Evolutionary conservation across 257 asterid genomes (phyloP).

Genomic region (Nicotiana paniculata): DNA sequence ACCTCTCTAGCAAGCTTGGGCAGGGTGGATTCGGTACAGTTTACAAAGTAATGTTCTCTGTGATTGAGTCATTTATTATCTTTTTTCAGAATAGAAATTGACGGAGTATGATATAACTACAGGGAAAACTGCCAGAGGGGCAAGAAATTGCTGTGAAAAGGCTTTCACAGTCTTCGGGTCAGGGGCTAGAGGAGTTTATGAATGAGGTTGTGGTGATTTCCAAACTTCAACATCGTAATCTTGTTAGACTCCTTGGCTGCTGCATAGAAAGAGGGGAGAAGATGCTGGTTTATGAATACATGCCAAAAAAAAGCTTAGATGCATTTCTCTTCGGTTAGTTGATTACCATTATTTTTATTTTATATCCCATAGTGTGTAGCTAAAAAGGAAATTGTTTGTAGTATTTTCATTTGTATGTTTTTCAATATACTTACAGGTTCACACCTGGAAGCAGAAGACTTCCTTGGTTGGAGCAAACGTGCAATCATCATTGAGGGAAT

Average conservation of each 20-base stretch:
- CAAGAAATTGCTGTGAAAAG: slow-evolving; percentile 57
- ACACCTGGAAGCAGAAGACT: neutral
- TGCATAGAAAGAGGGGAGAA: slow-evolving; percentile 45
- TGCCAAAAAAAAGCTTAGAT: slow-evolving; percentile 56
- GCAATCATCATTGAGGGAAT: slow-evolving; percentile 45
- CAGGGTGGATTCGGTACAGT: slow-evolving; percentile 66
- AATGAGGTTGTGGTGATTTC: slow-evolving; percentile 52
- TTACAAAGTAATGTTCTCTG: slow-evolving; percentile 34
- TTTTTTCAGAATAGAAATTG: slow-evolving; percentile 5
- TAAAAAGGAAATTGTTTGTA: neutral
- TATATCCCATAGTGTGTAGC: neutral
- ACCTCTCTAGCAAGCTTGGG: slow-evolving; percentile 37
- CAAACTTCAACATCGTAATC: slow-evolving; percentile 55
- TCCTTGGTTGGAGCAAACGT: slow-evolving; percentile 47
- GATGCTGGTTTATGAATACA: slow-evolving; percentile 47
- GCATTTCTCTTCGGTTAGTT: slow-evolving; percentile 38
- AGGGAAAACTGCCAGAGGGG: slow-evolving; percentile 38
- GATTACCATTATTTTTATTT: neutral
- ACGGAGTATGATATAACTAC: slow-evolving; percentile 10
- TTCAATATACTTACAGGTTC: neutral
- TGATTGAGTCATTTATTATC: neutral
- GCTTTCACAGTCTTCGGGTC: slow-evolving; percentile 44
- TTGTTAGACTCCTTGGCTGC: slow-evolving; percentile 43
- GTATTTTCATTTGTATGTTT: neutral
- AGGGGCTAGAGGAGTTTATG: slow-evolving; percentile 51